These are phyloP conservation scores for Desmodesmus armatus DNA, from an alignment of 139 green algal genomes.

Conservation along the genomic window DNA sequence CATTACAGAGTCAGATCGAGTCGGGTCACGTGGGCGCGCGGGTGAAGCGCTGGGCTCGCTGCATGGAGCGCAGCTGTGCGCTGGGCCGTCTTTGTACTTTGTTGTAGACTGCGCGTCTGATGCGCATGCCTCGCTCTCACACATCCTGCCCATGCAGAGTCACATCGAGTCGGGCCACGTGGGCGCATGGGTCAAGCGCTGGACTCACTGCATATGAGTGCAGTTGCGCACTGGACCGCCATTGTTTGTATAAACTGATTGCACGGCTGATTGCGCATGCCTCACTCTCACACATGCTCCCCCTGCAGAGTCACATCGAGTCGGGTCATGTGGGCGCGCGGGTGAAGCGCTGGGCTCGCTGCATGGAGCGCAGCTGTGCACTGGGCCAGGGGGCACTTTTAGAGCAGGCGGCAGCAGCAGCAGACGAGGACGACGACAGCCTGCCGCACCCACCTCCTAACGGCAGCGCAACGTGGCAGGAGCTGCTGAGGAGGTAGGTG, in stretches of 20 bases:
- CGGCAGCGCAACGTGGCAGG: constrained; percentile 57
- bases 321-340: constrained; percentile 41
- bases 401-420: background rate
- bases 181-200: constrained; percentile 43
- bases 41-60: constrained; percentile 52
- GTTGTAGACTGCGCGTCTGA: too few species aligned
- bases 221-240: constrained; percentile 16
- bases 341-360: constrained; percentile 52
- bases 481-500: constrained; percentile 59
- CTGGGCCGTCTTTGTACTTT: constrained; percentile 4
- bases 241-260: too few species aligned
- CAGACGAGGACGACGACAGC: too few species aligned
- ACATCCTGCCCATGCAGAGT: constrained; percentile 5
- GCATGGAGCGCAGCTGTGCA: constrained; percentile 40
- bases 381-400: too few species aligned
- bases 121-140: too few species aligned
- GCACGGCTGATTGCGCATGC: background rate
- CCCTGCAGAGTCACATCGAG: constrained; percentile 31
- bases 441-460: too few species aligned
- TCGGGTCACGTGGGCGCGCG: constrained; percentile 41
- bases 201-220: constrained; percentile 46
- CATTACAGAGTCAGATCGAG: constrained; percentile 30
- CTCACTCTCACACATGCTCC: background rate
- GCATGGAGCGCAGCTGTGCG: constrained; percentile 40
- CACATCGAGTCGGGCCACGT: constrained; percentile 44